phyloP scores from a whole-genome alignment of 2,329 filamentous ascomycete species.

The Rhexocercosporidium sp. region DNA sequence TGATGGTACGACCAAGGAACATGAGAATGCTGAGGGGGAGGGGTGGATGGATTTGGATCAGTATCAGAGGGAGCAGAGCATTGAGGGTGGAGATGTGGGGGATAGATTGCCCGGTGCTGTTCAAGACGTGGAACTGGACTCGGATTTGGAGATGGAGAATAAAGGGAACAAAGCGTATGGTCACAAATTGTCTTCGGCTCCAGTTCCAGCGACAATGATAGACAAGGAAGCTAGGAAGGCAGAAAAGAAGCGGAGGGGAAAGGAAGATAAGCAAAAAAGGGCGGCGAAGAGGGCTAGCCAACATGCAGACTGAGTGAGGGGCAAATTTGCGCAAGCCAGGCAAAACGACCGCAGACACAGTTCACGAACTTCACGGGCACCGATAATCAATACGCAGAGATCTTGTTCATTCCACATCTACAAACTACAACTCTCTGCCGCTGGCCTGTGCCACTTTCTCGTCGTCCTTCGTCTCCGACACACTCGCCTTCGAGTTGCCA shows the following conservation, averaged over 20 bases:
- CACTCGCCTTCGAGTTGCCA: constrained; percentile 60
- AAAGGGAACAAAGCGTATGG: too few species aligned
- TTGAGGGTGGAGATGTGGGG: constrained; percentile 37
- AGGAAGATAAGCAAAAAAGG: constrained; percentile 64
- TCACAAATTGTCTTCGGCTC: too few species aligned
- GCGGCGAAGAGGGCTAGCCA: constrained; percentile 47
- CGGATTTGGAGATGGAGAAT: constrained; percentile 46
- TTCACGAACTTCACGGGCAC: constrained; percentile 2
- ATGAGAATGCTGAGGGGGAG: constrained; percentile 38
- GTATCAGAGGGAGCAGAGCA: constrained; percentile 42
- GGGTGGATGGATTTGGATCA: constrained; percentile 45
- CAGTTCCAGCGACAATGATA: constrained; percentile 41
- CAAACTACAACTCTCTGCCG: constrained; percentile 73
- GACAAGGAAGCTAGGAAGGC: constrained; percentile 46
- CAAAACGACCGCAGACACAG: background rate
- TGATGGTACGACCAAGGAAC: constrained; percentile 32
- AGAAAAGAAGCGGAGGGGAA: constrained; percentile 51
- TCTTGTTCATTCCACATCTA: constrained; percentile 20
- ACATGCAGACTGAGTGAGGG: constrained; percentile 25
- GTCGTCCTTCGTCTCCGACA: constrained; percentile 56
- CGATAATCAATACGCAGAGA: background rate
- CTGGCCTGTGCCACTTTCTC: constrained; percentile 70
- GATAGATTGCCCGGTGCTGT: constrained; percentile 21
- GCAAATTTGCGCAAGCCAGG: too few species aligned
- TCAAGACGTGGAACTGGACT: constrained; percentile 49